A percentile compares a stretch with the other conserved stretches of the same genome.
These are phyloP conservation scores for Dacryopinax primogenitus DNA, from an alignment of 768 basidiomycete genomes.

Conservation along the genomic window DNA sequence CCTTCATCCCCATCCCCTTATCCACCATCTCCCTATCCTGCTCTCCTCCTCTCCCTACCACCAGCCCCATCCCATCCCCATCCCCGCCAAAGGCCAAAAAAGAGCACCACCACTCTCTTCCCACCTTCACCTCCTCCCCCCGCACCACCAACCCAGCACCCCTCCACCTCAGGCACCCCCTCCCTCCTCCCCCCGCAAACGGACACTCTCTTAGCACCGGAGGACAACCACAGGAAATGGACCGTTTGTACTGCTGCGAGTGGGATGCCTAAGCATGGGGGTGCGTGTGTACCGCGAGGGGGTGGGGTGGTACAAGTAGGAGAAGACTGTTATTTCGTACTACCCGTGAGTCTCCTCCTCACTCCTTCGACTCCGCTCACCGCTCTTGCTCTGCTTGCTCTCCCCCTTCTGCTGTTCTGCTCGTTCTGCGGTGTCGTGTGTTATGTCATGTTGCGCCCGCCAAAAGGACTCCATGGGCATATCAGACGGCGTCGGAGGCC, in stretches of 20 bases:
- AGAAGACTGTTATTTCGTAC: conserved; percentile 81
- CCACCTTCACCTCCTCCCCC: neutral
- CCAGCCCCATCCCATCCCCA: neutral
- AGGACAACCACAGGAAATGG: neutral
- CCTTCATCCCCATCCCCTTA: neutral
- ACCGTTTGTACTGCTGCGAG: neutral
- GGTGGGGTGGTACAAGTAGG: conserved; percentile 58
- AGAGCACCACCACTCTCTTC: conserved; percentile 3
- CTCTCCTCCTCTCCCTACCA: neutral
- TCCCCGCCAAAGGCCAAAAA: neutral
- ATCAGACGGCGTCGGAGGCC: conserved; percentile 85
- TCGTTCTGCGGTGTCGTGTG: neutral
- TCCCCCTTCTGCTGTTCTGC: neutral
- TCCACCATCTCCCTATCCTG: neutral
- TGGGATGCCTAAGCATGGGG: neutral
- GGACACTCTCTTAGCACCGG: neutral
- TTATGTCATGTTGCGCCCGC: neutral
- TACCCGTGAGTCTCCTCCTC: conserved; percentile 23
- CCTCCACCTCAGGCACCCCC: neutral
- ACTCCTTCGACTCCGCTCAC: neutral
- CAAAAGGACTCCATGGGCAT: conserved; percentile 74
- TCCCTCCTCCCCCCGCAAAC: neutral
- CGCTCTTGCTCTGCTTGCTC: neutral
- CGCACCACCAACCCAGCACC: neutral
- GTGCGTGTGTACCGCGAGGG: neutral